Evolutionary conservation across 1,284 basidiomycete species (phyloP).

Genomic region (Jaminaea rosea): DNA sequence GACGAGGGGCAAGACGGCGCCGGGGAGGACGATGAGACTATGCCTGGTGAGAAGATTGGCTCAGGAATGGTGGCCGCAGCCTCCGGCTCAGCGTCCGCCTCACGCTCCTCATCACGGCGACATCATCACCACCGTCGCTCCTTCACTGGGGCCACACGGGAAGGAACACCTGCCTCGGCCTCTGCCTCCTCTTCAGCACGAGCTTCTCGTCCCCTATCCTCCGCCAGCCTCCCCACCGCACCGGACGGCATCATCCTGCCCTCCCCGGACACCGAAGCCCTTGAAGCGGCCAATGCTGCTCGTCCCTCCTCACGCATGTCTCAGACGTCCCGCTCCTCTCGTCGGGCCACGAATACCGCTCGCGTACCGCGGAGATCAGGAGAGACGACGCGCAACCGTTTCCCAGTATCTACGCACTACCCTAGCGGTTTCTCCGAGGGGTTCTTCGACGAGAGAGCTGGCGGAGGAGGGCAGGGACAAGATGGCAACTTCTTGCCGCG

Average conservation of each 20-base stretch:
- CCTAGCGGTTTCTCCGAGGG: conserved; percentile 26
- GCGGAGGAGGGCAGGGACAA: too few relatives aligned
- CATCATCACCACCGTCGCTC: too few relatives aligned
- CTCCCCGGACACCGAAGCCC: not conserved
- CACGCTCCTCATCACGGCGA: too few relatives aligned
- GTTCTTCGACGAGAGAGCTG: conserved; percentile 21
- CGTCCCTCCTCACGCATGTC: conserved; percentile 4
- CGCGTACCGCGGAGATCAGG: not conserved
- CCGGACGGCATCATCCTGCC: not conserved
- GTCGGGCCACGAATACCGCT: not conserved
- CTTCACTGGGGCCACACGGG: too few relatives aligned
- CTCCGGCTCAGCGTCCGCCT: too few relatives aligned
- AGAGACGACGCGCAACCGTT: conserved; percentile 19
- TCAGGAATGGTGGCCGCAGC: too few relatives aligned
- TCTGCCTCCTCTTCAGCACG: too few relatives aligned
- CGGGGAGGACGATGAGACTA: not conserved
- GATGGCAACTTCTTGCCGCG: conserved; percentile 27
- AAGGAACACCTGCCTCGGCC: too few relatives aligned
- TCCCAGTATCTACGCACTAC: conserved; percentile 37
- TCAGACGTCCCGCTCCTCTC: conserved; percentile 1
- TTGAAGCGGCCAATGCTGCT: conserved; percentile 5
- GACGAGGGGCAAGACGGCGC: too few relatives aligned
- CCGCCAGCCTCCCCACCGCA: not conserved
- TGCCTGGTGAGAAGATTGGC: too few relatives aligned
- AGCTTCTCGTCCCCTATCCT: too few relatives aligned